These are phyloP conservation scores for Psophocarpus tetragonolobus DNA, from an alignment of 306 rosid genomes.

Conservation along the genomic window DNA sequence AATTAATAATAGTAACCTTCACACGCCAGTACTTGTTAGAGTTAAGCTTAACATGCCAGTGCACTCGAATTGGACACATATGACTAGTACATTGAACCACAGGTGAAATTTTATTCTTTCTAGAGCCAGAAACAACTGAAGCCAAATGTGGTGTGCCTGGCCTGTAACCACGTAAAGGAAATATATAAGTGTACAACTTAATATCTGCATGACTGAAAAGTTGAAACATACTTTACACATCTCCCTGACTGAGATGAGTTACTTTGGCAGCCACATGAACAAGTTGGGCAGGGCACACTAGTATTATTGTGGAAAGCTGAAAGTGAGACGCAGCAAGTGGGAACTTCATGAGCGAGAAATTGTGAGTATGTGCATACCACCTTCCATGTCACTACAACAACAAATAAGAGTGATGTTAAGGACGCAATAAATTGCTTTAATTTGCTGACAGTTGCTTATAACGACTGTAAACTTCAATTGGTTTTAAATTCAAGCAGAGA, in stretches of 20 bases:
- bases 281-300: conserved; percentile 66
- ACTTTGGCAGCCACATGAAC: conserved; percentile 72
- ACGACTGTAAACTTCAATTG: background rate
- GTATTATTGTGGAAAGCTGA: conserved; percentile 79
- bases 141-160: conserved; percentile 58
- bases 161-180: conserved; percentile 43
- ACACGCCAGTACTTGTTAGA: conserved; percentile 81
- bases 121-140: conserved; percentile 56
- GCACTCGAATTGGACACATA: conserved; percentile 85
- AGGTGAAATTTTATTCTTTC: conserved; percentile 48
- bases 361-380: conserved; percentile 84
- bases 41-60: conserved; percentile 86
- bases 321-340: conserved; percentile 80
- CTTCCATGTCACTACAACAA: conserved; percentile 90
- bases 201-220: conserved; percentile 7
- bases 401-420: conserved; percentile 20
- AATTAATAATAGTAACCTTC: conserved; percentile 76
- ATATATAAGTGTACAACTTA: background rate
- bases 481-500: background rate
- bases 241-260: conserved; percentile 50
- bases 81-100: conserved; percentile 79
- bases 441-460: background rate
- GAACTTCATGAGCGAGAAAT: conserved; percentile 69
- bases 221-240: conserved; percentile 61
- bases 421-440: background rate